Evolutionary conservation across 2,329 filamentous ascomycete species (phyloP).

Genomic region (Tolypocladium cylindrosporum): DNA sequence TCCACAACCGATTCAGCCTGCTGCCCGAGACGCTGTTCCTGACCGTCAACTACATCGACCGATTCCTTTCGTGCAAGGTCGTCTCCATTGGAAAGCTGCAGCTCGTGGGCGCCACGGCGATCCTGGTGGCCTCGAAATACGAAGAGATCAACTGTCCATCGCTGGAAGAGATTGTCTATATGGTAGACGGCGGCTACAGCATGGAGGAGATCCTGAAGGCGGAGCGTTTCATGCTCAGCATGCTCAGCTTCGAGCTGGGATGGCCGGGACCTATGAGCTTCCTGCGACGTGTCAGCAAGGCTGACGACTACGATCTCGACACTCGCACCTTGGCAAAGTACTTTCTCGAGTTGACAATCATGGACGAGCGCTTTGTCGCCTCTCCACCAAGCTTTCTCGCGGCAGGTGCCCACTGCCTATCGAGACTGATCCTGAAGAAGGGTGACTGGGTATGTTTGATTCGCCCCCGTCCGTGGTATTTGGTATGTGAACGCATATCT

Average conservation of each 20-base stretch:
- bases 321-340: slow-evolving; percentile 95
- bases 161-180: slow-evolving; percentile 90
- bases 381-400: slow-evolving; percentile 84
- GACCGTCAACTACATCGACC: slow-evolving; percentile 92
- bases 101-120: slow-evolving; percentile 88
- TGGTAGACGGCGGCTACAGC: slow-evolving; percentile 90
- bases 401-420: slow-evolving; percentile 85
- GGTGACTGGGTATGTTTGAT: slow-evolving; percentile 74
- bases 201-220: slow-evolving; percentile 92
- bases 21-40: slow-evolving; percentile 93
- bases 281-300: slow-evolving; percentile 91
- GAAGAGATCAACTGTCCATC: slow-evolving; percentile 98
- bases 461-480: too few relatives aligned
- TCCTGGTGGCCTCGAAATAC: slow-evolving; percentile 95
- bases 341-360: slow-evolving; percentile 90
- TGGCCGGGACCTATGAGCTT: slow-evolving; percentile 99
- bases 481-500: neutral
- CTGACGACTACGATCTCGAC: slow-evolving; percentile 93
- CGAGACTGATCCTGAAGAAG: slow-evolving; percentile 80
- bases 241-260: slow-evolving; percentile 90
- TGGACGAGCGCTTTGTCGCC: slow-evolving; percentile 95
- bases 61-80: slow-evolving; percentile 88
- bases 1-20: slow-evolving; percentile 82
- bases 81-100: slow-evolving; percentile 93
- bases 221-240: slow-evolving; percentile 95